A percentile compares a stretch with the other conserved stretches of the same genome.
phyloP scores from a whole-genome alignment of 345 rosid species.

The Heritiera littoralis region DNA sequence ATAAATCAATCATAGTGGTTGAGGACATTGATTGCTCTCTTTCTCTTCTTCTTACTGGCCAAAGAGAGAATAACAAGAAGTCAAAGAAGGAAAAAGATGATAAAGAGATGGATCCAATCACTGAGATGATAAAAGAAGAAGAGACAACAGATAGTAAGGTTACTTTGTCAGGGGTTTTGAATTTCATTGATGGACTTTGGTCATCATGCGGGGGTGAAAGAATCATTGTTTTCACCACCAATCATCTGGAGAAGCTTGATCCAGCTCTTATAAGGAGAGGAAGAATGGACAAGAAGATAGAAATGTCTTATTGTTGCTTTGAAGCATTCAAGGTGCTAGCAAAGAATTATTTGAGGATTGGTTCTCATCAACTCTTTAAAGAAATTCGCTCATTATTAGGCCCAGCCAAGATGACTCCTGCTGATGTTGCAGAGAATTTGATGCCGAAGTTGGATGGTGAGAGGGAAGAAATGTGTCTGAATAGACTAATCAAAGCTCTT shows the following conservation, averaged over 20 bases:
- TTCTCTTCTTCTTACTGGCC: slow-evolving; percentile 27
- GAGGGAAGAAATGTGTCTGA: slow-evolving; percentile 19
- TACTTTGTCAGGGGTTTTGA: no score
- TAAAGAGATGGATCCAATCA: slow-evolving; percentile 6
- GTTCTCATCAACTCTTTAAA: slow-evolving; percentile 12
- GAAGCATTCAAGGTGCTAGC: slow-evolving; percentile 32
- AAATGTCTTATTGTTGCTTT: slow-evolving; percentile 32
- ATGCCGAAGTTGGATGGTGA: slow-evolving; percentile 21
- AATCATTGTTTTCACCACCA: slow-evolving; percentile 31
- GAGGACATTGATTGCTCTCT: slow-evolving; percentile 36
- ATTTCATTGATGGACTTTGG: no score
- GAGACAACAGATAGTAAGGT: no score
- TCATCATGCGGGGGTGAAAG: no score
- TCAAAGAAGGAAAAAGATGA: background rate
- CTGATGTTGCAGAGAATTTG: slow-evolving; percentile 35
- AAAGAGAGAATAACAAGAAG: slow-evolving; percentile 6
- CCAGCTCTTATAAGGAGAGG: slow-evolving; percentile 37
- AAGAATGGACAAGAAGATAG: slow-evolving; percentile 31
- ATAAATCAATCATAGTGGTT: slow-evolving; percentile 30
- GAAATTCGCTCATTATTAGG: slow-evolving; percentile 19
- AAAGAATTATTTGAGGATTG: slow-evolving; percentile 17
- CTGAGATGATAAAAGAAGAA: no score
- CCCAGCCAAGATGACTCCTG: slow-evolving; percentile 29
- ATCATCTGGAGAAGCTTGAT: slow-evolving; percentile 30
- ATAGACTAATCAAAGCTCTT: slow-evolving; percentile 24